These are phyloP conservation scores for Lachnellula arida DNA, from an alignment of 2,329 filamentous ascomycete genomes.

Conservation along the genomic window DNA sequence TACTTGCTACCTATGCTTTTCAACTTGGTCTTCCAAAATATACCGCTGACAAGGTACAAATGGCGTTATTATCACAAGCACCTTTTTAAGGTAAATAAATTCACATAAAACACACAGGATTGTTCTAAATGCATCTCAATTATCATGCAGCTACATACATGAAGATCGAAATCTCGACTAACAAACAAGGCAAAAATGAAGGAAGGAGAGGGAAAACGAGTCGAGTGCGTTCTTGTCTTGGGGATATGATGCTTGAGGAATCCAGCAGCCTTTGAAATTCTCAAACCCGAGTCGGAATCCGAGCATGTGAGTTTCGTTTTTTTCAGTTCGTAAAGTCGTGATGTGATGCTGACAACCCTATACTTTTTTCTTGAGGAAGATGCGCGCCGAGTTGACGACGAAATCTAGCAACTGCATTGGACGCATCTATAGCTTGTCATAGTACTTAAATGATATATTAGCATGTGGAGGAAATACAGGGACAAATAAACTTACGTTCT, in stretches of 20 bases:
- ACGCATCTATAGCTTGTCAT: constrained; percentile 87
- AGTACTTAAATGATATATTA: constrained; percentile 65
- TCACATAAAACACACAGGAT: background rate
- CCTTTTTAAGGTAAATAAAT: too few relatives aligned
- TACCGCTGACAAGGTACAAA: too few relatives aligned
- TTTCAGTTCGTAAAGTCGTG: constrained; percentile 24
- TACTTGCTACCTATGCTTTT: too few relatives aligned
- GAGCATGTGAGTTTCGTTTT: too few relatives aligned
- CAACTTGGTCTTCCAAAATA: too few relatives aligned
- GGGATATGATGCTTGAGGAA: background rate
- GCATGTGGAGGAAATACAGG: constrained; percentile 15
- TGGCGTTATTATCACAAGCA: too few relatives aligned
- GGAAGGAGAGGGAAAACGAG: constrained; percentile 14
- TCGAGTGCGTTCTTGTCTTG: constrained; percentile 17
- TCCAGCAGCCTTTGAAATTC: constrained; percentile 13
- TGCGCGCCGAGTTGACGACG: constrained; percentile 21
- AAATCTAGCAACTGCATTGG: constrained; percentile 30
- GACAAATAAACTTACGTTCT: constrained; percentile 70
- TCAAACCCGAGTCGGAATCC: background rate
- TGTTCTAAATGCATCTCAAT: constrained; percentile 26
- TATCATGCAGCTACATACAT: constrained; percentile 31
- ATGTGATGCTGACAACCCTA: constrained; percentile 24
- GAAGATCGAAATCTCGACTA: constrained; percentile 22
- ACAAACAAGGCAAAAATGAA: constrained; percentile 17
- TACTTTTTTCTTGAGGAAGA: constrained; percentile 19